Conservation (phyloP, 2,329 filamentous ascomycete genomes). For the Aspergillus nomiae region DNA sequence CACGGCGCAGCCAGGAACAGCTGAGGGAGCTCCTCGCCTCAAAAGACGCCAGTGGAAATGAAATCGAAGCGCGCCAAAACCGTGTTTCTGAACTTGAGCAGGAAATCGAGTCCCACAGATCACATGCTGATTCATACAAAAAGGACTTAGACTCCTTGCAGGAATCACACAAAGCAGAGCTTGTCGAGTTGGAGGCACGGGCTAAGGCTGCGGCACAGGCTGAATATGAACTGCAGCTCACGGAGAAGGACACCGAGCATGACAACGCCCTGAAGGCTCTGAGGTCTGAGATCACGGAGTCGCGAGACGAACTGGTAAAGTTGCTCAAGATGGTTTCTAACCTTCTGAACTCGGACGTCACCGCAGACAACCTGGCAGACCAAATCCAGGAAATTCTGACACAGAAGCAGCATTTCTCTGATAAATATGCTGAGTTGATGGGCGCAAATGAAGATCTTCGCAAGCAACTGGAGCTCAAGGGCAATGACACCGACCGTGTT, state of each 20-base stretch:
- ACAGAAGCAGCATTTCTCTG: slow-evolving; percentile 45
- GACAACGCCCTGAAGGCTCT: slow-evolving; percentile 61
- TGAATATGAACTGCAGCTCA: slow-evolving; percentile 38
- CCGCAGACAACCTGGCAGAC: slow-evolving; percentile 59
- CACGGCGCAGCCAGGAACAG: slow-evolving; percentile 68
- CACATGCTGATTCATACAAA: slow-evolving; percentile 56
- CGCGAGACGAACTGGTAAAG: slow-evolving; percentile 67
- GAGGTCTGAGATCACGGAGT: slow-evolving; percentile 64
- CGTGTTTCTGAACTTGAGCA: slow-evolving; percentile 59
- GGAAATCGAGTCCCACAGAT: slow-evolving; percentile 59
- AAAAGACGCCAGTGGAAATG: slow-evolving; percentile 57
- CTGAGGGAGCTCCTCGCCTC: slow-evolving; percentile 67
- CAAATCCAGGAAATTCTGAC: slow-evolving; percentile 60
- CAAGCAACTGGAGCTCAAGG: slow-evolving; percentile 39
- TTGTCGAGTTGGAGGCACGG: slow-evolving; percentile 43
- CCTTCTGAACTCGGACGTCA: slow-evolving; percentile 52
- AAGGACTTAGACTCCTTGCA: slow-evolving; percentile 56
- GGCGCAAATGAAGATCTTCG: slow-evolving; percentile 42
- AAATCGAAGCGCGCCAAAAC: slow-evolving; percentile 45
- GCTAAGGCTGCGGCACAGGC: slow-evolving; percentile 39
- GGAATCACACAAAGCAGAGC: slow-evolving; percentile 52
- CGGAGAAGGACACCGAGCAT: slow-evolving; percentile 61
- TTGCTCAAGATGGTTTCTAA: slow-evolving; percentile 62
- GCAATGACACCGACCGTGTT: slow-evolving; percentile 38
- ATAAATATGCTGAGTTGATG: slow-evolving; percentile 45